Conservation (phyloP, 2,329 filamentous ascomycete genomes). For the Fusarium nisikadoi region DNA sequence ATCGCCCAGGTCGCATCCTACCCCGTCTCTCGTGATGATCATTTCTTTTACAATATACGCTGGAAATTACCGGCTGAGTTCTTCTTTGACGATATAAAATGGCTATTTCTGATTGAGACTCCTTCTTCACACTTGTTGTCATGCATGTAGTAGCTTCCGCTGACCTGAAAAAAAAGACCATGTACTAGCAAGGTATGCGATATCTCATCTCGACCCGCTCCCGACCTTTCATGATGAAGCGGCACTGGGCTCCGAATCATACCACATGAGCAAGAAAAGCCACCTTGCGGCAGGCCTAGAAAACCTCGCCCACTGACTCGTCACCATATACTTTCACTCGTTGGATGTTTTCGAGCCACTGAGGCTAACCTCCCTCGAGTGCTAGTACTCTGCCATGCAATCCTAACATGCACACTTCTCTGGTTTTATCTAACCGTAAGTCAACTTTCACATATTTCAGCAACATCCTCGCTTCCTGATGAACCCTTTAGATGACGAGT, state of each 20-base stretch:
- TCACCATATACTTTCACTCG: slow-evolving; percentile 22
- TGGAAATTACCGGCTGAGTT: slow-evolving; percentile 98
- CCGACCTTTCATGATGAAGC: slow-evolving; percentile 75
- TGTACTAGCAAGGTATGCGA: slow-evolving; percentile 50
- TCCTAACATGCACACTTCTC: not conserved
- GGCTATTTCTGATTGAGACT: slow-evolving; percentile 80
- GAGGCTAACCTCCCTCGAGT: slow-evolving; percentile 40
- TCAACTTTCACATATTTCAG: slow-evolving; percentile 12
- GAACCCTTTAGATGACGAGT: slow-evolving; percentile 76
- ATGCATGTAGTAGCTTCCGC: slow-evolving; percentile 33
- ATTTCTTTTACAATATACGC: slow-evolving; percentile 74
- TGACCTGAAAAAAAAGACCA: slow-evolving; percentile 46
- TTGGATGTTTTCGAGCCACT: slow-evolving; percentile 11
- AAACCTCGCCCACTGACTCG: slow-evolving; percentile 98
- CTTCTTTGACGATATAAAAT: slow-evolving; percentile 82
- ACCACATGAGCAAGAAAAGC: slow-evolving; percentile 81
- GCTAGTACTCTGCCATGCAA: slow-evolving; percentile 14
- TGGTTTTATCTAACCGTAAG: slow-evolving; percentile 17
- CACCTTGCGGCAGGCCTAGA: slow-evolving; percentile 98
- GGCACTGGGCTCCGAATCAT: slow-evolving; percentile 95
- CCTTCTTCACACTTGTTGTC: slow-evolving; percentile 17
- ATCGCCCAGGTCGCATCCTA: not conserved
- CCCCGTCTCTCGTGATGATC: slow-evolving; percentile 62
- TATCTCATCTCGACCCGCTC: slow-evolving; percentile 20
- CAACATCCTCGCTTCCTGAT: slow-evolving; percentile 50